phyloP scores from a whole-genome alignment of 2,329 filamentous ascomycete species.

The Coleophoma eucalyptorum region DNA sequence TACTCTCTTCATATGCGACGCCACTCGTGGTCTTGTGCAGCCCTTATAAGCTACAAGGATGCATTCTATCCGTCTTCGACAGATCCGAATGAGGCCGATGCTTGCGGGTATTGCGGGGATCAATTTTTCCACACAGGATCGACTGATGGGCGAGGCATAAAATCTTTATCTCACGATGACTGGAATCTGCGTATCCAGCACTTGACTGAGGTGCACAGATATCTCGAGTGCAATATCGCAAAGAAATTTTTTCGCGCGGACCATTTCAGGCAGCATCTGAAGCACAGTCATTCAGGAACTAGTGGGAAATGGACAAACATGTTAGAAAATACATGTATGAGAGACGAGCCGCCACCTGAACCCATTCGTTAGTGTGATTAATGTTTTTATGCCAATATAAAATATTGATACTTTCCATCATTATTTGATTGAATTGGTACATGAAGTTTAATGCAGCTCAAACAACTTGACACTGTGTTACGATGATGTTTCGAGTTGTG shows the following conservation, averaged over 20 bases:
- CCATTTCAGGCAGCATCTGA: constrained; percentile 96
- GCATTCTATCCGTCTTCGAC: constrained; percentile 82
- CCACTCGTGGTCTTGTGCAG: constrained; percentile 96
- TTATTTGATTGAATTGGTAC: no score
- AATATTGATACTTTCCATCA: no score
- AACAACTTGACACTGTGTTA: no score
- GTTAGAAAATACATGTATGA: constrained; percentile 94
- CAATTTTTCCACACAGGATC: constrained; percentile 57
- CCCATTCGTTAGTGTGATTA: no score
- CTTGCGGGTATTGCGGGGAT: constrained; percentile 92
- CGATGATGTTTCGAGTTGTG: no score
- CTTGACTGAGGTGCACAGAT: constrained; percentile 89
- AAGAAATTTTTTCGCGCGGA: constrained; percentile 98
- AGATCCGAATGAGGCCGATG: constrained; percentile 65
- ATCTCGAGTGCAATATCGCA: constrained; percentile 93
- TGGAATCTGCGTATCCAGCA: constrained; percentile 87
- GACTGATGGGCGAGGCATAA: no score
- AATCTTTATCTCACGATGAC: constrained; percentile 78
- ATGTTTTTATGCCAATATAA: no score
- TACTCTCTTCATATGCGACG: constrained; percentile 89
- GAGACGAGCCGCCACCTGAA: constrained; percentile 72
- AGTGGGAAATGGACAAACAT: constrained; percentile 99
- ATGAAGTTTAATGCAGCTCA: no score
- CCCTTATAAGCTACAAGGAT: constrained; percentile 70
- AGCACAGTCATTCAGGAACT: constrained; percentile 93